Evolutionary conservation across 2,329 filamentous ascomycete species (phyloP).

Genomic region (Myriosclerotinia scirpicola): DNA sequence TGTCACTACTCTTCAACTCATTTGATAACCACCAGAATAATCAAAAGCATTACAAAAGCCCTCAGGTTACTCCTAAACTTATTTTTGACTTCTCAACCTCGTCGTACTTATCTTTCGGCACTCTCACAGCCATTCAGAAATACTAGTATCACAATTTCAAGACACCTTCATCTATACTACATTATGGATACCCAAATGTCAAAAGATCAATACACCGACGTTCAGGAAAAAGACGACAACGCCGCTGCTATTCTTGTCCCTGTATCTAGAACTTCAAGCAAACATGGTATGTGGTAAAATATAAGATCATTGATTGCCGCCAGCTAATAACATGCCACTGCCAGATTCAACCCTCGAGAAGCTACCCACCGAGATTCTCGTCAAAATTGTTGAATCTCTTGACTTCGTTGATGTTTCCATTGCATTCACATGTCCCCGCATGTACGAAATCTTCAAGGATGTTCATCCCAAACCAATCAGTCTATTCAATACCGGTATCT

Average conservation of each 20-base stretch:
- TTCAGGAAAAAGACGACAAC: not conserved
- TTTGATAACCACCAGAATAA: not conserved
- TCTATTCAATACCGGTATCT: not conserved
- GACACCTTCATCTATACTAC: not conserved
- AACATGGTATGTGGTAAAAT: not conserved
- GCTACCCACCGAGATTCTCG: not conserved
- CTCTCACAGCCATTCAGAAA: not conserved
- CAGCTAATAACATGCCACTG: not conserved
- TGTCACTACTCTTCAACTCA: not conserved
- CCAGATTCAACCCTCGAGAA: not conserved
- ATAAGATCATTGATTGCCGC: not conserved
- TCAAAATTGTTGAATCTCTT: not conserved
- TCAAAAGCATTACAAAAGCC: too few relatives aligned
- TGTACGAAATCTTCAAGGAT: slow-evolving; percentile 1
- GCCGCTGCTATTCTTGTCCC: too few relatives aligned
- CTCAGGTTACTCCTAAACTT: too few relatives aligned
- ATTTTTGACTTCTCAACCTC: too few relatives aligned
- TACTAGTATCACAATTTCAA: too few relatives aligned
- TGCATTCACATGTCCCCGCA: not conserved
- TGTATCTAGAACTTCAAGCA: not conserved
- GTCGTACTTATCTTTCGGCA: not conserved
- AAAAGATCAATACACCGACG: not conserved
- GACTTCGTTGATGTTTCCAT: not conserved
- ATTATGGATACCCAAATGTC: not conserved
- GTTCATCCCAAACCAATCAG: not conserved